A percentile compares a stretch with the other conserved stretches of the same genome.
Conservation (phyloP, 257 asterid genomes). For the Solanum virginianum region DNA sequence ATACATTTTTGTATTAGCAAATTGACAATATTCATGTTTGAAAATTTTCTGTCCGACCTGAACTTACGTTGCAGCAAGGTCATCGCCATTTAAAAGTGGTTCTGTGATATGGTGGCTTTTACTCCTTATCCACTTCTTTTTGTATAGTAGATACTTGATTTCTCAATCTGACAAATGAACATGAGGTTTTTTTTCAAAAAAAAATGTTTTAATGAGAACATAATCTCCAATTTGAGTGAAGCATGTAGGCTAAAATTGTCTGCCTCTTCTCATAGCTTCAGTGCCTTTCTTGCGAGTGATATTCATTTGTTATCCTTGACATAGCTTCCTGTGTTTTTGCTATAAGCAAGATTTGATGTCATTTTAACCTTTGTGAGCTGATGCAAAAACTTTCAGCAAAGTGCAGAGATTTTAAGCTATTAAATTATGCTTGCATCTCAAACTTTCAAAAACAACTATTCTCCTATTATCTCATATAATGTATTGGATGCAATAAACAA, state of each 20-base stretch:
- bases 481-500: constrained; percentile 1
- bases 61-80: neutral
- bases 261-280: neutral
- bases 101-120: neutral
- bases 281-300: neutral
- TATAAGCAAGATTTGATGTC: neutral
- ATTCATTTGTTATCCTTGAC: neutral
- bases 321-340: neutral
- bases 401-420: neutral
- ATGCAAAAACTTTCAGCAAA: neutral
- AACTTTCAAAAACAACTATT: neutral
- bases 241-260: neutral
- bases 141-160: neutral
- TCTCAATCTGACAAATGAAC: neutral
- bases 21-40: neutral
- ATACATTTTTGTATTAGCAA: neutral
- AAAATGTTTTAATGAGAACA: neutral
- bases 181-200: no score
- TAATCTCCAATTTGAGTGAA: neutral
- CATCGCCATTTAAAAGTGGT: neutral
- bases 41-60: neutral
- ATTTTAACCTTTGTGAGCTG: neutral
- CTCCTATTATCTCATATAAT: neutral
- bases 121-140: neutral
- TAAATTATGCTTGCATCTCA: neutral